phyloP scores from a whole-genome alignment of 768 basidiomycete species.

The Boletus pseudopeckii region DNA sequence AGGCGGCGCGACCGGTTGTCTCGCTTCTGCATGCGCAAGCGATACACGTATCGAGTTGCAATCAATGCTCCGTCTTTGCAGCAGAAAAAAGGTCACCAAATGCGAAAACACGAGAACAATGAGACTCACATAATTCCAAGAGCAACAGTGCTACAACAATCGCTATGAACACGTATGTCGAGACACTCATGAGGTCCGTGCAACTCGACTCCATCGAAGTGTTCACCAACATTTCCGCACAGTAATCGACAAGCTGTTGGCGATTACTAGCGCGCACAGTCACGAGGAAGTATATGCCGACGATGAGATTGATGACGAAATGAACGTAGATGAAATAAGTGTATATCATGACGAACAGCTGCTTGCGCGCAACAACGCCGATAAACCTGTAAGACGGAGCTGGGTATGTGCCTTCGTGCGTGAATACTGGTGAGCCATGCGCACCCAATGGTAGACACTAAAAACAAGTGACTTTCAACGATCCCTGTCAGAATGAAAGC shows the following conservation, averaged over 20 bases:
- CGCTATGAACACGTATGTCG: constrained; percentile 45
- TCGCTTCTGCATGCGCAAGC: constrained; percentile 49
- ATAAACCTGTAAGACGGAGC: constrained; percentile 43
- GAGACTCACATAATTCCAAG: constrained; percentile 54
- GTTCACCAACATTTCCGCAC: constrained; percentile 43
- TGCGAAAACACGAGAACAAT: background rate
- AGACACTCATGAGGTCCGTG: constrained; percentile 37
- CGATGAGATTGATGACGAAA: constrained; percentile 51
- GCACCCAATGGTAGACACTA: constrained; percentile 57
- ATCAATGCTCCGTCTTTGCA: constrained; percentile 50
- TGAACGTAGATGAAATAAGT: constrained; percentile 56
- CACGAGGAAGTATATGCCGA: constrained; percentile 51
- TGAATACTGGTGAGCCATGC: background rate
- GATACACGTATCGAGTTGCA: constrained; percentile 52
- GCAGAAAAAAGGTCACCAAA: constrained; percentile 3
- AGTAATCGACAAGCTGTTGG: constrained; percentile 41
- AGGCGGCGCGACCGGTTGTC: constrained; percentile 33
- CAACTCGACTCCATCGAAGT: constrained; percentile 45
- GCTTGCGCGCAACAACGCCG: constrained; percentile 62
- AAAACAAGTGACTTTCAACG: constrained; percentile 51
- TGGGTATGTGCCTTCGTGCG: background rate
- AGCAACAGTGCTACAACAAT: constrained; percentile 44
- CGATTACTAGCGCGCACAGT: constrained; percentile 45
- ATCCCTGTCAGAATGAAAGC: constrained; percentile 50
- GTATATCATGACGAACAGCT: constrained; percentile 54